These are phyloP conservation scores for Pleomassaria siparia DNA, from an alignment of 2,329 filamentous ascomycete genomes.

Conservation along the genomic window DNA sequence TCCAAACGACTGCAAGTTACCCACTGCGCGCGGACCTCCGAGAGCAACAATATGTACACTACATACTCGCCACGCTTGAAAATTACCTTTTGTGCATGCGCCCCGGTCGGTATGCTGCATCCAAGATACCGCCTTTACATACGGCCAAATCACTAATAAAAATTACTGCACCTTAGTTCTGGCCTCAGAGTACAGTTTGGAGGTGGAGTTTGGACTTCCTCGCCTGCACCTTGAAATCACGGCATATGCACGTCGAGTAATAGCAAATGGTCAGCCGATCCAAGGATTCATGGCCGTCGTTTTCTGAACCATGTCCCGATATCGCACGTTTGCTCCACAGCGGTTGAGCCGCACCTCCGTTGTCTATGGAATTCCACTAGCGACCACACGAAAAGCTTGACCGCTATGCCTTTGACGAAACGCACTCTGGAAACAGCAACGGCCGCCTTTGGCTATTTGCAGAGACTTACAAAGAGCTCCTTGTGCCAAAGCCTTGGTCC, in stretches of 20 bases:
- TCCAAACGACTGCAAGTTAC: conserved; percentile 6
- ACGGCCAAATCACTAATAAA: conserved; percentile 1
- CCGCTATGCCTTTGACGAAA: conserved; percentile 4
- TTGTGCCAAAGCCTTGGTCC: conserved; percentile 51
- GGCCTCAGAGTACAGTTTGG: background rate
- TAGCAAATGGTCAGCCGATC: conserved; percentile 9
- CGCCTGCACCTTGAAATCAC: conserved; percentile 5
- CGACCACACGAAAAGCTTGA: conserved; percentile 3
- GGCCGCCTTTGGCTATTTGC: background rate
- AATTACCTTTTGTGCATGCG: conserved; percentile 6
- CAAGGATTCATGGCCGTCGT: conserved; percentile 2
- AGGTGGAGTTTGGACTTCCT: conserved; percentile 8
- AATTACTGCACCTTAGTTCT: background rate
- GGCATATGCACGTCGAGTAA: conserved; percentile 10
- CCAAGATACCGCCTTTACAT: conserved; percentile 6
- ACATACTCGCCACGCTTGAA: conserved; percentile 3
- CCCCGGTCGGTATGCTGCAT: conserved; percentile 5
- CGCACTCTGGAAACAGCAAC: background rate
- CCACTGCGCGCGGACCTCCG: background rate
- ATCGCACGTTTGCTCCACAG: conserved; percentile 10
- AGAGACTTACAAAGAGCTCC: conserved; percentile 45
- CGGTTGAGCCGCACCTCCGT: conserved; percentile 7
- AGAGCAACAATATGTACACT: conserved; percentile 3
- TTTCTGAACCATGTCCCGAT: conserved; percentile 14
- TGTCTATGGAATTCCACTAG: conserved; percentile 7